Conservation (phyloP, 768 basidiomycete species). For the Calocybe gangraenosa region DNA sequence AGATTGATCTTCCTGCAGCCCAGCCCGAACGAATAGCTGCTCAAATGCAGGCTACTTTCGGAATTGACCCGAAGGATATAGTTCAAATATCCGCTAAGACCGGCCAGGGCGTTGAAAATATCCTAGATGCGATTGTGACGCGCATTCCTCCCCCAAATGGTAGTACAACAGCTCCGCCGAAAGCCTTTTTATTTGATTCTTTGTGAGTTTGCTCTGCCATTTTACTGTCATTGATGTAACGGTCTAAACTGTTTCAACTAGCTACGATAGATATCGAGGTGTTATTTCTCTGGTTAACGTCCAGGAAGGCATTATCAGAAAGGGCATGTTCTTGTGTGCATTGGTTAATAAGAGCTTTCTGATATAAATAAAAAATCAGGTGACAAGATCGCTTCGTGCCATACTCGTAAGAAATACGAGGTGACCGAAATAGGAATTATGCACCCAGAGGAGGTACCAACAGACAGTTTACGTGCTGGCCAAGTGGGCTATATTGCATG, state of each 20-base stretch:
- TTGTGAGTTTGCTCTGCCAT: slow-evolving; percentile 45
- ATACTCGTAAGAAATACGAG: slow-evolving; percentile 86
- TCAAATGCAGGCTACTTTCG: slow-evolving; percentile 82
- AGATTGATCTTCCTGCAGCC: slow-evolving; percentile 93
- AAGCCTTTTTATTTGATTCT: slow-evolving; percentile 92
- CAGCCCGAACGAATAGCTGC: slow-evolving; percentile 75
- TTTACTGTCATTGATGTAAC: slow-evolving; percentile 1
- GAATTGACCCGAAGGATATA: slow-evolving; percentile 69
- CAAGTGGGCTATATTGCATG: slow-evolving; percentile 90
- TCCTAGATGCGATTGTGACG: slow-evolving; percentile 77
- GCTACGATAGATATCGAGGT: slow-evolving; percentile 93
- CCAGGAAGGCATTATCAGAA: slow-evolving; percentile 73
- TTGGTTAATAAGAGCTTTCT: neutral
- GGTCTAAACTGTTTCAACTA: slow-evolving; percentile 25
- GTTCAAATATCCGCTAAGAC: slow-evolving; percentile 90
- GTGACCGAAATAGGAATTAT: slow-evolving; percentile 85
- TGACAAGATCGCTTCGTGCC: slow-evolving; percentile 83
- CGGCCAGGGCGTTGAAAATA: slow-evolving; percentile 73
- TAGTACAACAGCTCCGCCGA: slow-evolving; percentile 48
- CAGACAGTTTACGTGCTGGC: slow-evolving; percentile 61
- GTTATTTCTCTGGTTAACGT: slow-evolving; percentile 90
- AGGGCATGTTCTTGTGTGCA: slow-evolving; percentile 45
- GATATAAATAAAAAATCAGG: slow-evolving; percentile 42
- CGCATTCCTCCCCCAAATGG: slow-evolving; percentile 81
- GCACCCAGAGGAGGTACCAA: slow-evolving; percentile 85